Evolutionary conservation across 257 asterid species (phyloP).

Genomic region (Galeopsis tetrahit): DNA sequence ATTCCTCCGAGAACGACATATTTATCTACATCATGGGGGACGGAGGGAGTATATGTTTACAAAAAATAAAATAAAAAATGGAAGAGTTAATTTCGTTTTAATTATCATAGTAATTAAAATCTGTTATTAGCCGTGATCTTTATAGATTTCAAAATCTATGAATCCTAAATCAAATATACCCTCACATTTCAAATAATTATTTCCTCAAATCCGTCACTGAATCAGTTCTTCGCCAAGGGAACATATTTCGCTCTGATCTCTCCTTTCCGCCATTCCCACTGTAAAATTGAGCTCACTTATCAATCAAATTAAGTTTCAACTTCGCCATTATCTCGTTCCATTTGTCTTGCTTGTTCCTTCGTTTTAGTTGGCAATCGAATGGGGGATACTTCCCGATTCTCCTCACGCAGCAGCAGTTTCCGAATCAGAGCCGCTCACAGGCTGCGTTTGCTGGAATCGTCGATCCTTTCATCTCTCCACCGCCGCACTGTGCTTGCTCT

Average conservation of each 20-base stretch:
- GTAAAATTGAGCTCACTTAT: background rate
- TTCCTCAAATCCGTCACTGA: background rate
- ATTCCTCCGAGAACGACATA: no score
- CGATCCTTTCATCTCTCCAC: slow-evolving; percentile 45
- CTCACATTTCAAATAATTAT: no score
- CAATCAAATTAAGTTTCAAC: background rate
- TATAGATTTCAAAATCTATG: no score
- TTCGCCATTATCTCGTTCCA: background rate
- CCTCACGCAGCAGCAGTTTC: slow-evolving; percentile 43
- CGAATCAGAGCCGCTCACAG: slow-evolving; percentile 36
- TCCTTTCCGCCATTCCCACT: background rate
- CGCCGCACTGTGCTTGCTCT: slow-evolving; percentile 53
- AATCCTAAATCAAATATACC: no score
- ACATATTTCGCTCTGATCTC: background rate
- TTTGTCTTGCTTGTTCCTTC: background rate
- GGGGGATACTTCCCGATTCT: slow-evolving; percentile 55
- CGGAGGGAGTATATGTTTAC: no score
- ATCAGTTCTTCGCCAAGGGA: background rate
- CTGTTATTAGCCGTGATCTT: no score
- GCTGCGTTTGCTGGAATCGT: slow-evolving; percentile 37
- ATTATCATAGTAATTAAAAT: no score
- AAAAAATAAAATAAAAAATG: no score
- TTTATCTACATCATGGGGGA: no score
- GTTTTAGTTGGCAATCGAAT: slow-evolving; percentile 33
- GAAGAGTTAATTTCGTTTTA: no score